These are phyloP conservation scores for Nasturtium officinale DNA, from an alignment of 345 rosid species.

Conservation along the genomic window DNA sequence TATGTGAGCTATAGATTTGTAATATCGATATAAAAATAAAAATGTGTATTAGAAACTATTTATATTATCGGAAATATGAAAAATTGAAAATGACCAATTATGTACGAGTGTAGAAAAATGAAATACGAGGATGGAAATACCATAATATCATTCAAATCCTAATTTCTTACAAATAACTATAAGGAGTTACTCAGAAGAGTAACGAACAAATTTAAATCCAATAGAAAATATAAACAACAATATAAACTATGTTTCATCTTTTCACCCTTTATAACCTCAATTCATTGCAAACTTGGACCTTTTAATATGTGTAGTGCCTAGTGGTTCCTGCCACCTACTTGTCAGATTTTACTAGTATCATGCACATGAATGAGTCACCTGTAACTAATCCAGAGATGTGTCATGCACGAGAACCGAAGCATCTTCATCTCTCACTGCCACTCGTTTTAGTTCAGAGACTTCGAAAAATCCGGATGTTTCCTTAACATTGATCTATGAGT, in stretches of 20 bases:
- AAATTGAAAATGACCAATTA: too few relatives aligned
- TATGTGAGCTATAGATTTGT: too few relatives aligned
- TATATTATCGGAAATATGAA: too few relatives aligned
- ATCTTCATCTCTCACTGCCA: slow-evolving; percentile 7
- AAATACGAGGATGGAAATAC: too few relatives aligned
- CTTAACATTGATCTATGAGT: not conserved
- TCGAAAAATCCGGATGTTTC: not conserved
- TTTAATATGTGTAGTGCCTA: not conserved
- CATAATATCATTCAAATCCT: too few relatives aligned
- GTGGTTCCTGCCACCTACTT: not conserved
- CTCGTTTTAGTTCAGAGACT: slow-evolving; percentile 10
- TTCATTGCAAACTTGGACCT: too few relatives aligned
- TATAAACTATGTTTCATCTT: not conserved
- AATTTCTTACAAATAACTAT: too few relatives aligned
- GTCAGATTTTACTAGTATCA: slow-evolving; percentile 1
- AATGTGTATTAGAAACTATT: too few relatives aligned
- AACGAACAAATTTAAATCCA: too few relatives aligned
- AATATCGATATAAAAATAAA: too few relatives aligned
- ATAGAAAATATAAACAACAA: not conserved
- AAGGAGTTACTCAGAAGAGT: too few relatives aligned
- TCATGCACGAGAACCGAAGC: slow-evolving; percentile 25
- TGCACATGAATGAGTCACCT: slow-evolving; percentile 13
- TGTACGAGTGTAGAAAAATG: too few relatives aligned
- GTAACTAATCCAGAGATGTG: slow-evolving; percentile 17
- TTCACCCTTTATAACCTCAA: not conserved